A percentile compares a stretch with the other conserved stretches of the same genome.
These are phyloP conservation scores for Cyberlindnera bimundalis DNA, from an alignment of 805 yeast genomes.

Conservation along the genomic window DNA sequence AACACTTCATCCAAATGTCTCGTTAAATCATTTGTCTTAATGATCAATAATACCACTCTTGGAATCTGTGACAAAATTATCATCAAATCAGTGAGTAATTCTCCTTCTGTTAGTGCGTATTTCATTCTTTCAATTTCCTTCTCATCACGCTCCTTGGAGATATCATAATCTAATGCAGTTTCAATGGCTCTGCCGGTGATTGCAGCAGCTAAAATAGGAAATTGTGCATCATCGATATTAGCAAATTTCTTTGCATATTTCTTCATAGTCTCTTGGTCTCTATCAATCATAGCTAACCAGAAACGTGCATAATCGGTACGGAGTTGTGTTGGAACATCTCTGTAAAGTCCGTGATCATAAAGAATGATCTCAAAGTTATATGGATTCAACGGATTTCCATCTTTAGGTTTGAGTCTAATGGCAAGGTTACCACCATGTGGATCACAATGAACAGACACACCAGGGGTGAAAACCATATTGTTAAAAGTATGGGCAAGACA, in stretches of 20 bases:
- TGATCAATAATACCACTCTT: slow-evolving; percentile 73
- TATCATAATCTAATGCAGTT: slow-evolving; percentile 64
- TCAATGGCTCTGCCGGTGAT: slow-evolving; percentile 91
- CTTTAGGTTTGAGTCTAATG: slow-evolving; percentile 45
- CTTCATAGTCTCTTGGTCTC: slow-evolving; percentile 62
- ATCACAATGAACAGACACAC: slow-evolving; percentile 92
- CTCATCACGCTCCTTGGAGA: slow-evolving; percentile 48
- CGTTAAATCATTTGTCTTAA: slow-evolving; percentile 92
- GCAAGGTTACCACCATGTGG: slow-evolving; percentile 98
- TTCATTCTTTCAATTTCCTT: slow-evolving; percentile 72
- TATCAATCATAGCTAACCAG: slow-evolving; percentile 86
- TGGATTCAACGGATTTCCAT: slow-evolving; percentile 29
- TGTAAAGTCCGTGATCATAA: slow-evolving; percentile 92
- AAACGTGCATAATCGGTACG: slow-evolving; percentile 83
- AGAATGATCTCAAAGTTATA: slow-evolving; percentile 88
- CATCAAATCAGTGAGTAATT: slow-evolving; percentile 74
- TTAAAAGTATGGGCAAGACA: slow-evolving; percentile 90
- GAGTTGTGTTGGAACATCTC: slow-evolving; percentile 74
- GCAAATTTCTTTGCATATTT: slow-evolving; percentile 77
- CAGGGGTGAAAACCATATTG: slow-evolving; percentile 92
- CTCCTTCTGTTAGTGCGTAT: slow-evolving; percentile 53
- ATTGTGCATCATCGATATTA: slow-evolving; percentile 69
- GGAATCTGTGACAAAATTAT: slow-evolving; percentile 76
- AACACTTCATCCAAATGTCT: slow-evolving; percentile 83
- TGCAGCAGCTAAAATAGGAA: slow-evolving; percentile 86